These are phyloP conservation scores for Raphanus hybrid DNA, from an alignment of 441 rosid species.

Conservation along the genomic window DNA sequence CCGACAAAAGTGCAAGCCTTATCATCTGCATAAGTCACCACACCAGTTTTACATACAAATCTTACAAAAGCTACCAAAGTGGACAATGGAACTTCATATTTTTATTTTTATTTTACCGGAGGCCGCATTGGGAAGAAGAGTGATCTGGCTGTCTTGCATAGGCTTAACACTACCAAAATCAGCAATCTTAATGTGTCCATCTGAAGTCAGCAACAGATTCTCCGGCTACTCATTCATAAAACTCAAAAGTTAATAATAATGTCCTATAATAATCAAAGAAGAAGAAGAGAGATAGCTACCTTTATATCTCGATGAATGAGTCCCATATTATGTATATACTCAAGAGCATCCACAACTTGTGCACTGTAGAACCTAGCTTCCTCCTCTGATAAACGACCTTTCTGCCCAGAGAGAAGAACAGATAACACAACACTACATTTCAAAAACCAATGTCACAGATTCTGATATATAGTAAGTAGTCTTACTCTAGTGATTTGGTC, in stretches of 20 bases:
- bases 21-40: slow-evolving; percentile 68
- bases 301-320: slow-evolving; percentile 96
- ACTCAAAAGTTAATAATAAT: slow-evolving; percentile 36
- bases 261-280: background rate
- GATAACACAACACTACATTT: slow-evolving; percentile 22
- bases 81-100: slow-evolving; percentile 6
- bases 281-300: slow-evolving; percentile 47
- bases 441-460: background rate
- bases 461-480: slow-evolving; percentile 10
- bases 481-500: slow-evolving; percentile 98
- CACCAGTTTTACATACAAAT: slow-evolving; percentile 28
- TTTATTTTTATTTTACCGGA: slow-evolving; percentile 60
- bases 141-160: slow-evolving; percentile 92
- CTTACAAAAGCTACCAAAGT: slow-evolving; percentile 2
- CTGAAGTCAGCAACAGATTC: slow-evolving; percentile 82
- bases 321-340: slow-evolving; percentile 94
- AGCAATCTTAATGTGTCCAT: slow-evolving; percentile 96
- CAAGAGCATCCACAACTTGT: slow-evolving; percentile 85
- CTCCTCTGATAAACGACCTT: slow-evolving; percentile 68
- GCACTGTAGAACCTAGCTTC: background rate
- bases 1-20: slow-evolving; percentile 96
- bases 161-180: slow-evolving; percentile 99
- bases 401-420: slow-evolving; percentile 49
- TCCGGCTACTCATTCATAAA: slow-evolving; percentile 76
- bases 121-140: slow-evolving; percentile 95